Evolutionary conservation across 495 filamentous ascomycete genomes (phyloP), one percentile per base, ranked within the genome.

Genomic region (Evernia prunastri): DNA sequence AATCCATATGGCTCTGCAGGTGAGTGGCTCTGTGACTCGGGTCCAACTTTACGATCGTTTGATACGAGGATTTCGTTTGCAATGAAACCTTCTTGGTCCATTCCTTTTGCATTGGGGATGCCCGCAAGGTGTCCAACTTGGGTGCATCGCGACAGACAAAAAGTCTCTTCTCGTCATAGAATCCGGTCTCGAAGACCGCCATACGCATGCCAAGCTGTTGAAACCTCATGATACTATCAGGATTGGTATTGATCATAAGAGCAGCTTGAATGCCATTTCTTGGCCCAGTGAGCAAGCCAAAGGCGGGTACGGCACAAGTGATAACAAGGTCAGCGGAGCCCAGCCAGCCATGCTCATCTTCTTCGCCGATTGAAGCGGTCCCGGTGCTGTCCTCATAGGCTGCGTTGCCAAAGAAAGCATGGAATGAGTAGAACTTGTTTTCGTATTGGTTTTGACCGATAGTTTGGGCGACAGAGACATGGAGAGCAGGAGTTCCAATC

Each of bases 331-430:
- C 63, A 27, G 56, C 31, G 36, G 56, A 60, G 33, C 63, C 63
- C 23, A 45, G 56, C 63, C 63, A 65, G 35, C 63, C 63, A 25
- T 53, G 15, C 29, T 59, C n/a, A 25, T 60, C 56, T 53, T 65
- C 56, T 47, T 65, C 56, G 40, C 53, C 7, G 12, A 39, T 23
- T 20, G 29, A 33, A 23, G n/a, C n/a, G 29, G 36, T 39, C 17
- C 4, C 15, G n/a, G 23, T 54, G 25, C 25, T 25, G 7, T 40
- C 45, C 5, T 59, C 56, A 42, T 60, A 35, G 12, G 25, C 9
- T 29, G 49, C 43, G 11, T 40, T 60, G 40, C 63, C 63, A 49
- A 65, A 65, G 43, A 47, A 65, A 31, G 36, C 59, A 17, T 65
- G 63, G 57, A 60, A 59, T 13, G 57, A 62, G 45, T 35, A 36